These are phyloP conservation scores for Calonectria pauciramosa DNA, from an alignment of 2,329 filamentous ascomycete genomes.

Conservation along the genomic window DNA sequence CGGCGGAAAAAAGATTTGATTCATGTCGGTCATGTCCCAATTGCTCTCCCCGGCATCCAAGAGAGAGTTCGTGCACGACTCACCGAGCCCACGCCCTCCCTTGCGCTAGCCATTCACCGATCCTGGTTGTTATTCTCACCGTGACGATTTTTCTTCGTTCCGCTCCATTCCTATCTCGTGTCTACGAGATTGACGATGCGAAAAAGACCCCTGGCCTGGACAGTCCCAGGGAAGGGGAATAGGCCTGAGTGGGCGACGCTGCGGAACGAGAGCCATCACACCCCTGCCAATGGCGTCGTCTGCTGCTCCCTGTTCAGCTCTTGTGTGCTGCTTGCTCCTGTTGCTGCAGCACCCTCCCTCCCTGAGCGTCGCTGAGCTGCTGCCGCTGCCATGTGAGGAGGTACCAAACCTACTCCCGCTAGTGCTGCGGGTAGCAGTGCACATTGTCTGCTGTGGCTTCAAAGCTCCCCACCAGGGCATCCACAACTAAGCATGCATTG, in stretches of 20 bases:
- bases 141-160: not conserved
- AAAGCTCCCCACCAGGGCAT: constrained; percentile 20
- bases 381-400: not conserved
- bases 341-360: not conserved
- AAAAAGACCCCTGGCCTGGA: not conserved
- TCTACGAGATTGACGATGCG: not conserved
- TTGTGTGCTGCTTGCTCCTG: not conserved
- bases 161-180: constrained; percentile 9
- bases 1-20: constrained; percentile 10
- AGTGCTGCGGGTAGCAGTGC: constrained; percentile 18
- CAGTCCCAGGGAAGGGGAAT: not conserved
- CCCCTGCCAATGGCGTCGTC: not conserved
- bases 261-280: not conserved
- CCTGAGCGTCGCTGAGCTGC: not conserved
- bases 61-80: constrained; percentile 8
- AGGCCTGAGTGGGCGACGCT: not conserved
- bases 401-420: constrained; percentile 1
- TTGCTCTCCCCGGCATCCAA: not conserved
- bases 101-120: not conserved
- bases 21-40: constrained; percentile 16
- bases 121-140: not conserved
- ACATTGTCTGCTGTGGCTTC: constrained; percentile 17
- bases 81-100: constrained; percentile 10
- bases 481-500: not conserved
- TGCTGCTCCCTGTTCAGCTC: not conserved